Percentiles rank a stretch among this genome's conserved stretches.
These are phyloP conservation scores for Nymphaea colorata DNA, from an alignment of 164 flowering plant species.

Conservation along the genomic window DNA sequence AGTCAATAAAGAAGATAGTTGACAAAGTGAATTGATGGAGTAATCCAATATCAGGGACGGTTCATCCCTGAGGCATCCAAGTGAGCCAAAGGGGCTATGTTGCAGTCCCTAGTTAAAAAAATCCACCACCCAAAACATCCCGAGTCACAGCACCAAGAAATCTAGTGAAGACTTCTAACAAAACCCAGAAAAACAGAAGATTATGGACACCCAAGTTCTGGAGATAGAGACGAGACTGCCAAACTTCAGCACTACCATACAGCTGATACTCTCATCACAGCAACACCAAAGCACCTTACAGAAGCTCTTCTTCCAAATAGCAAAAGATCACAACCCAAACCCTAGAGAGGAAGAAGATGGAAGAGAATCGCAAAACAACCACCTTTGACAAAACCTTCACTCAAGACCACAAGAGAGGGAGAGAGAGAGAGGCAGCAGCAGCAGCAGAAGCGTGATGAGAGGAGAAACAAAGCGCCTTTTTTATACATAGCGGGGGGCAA, in stretches of 20 bases:
- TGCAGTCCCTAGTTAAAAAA: neutral
- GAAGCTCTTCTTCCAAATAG: too few species aligned
- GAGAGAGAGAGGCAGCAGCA: neutral
- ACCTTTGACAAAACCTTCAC: neutral
- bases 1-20: neutral
- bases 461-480: neutral
- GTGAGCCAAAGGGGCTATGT: neutral
- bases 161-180: neutral
- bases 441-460: neutral
- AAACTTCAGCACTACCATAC: too few species aligned
- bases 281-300: too few species aligned
- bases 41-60: neutral
- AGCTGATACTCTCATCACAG: too few species aligned
- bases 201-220: neutral
- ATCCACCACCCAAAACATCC: neutral
- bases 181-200: neutral
- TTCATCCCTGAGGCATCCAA: neutral
- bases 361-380: neutral
- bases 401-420: neutral
- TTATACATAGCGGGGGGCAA: too few species aligned
- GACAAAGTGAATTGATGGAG: neutral
- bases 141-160: neutral
- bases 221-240: too few species aligned
- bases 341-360: neutral
- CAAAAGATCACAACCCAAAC: too few species aligned